Conservation (phyloP, 2,329 filamentous ascomycete genomes). For the Ciborinia camelliae region DNA sequence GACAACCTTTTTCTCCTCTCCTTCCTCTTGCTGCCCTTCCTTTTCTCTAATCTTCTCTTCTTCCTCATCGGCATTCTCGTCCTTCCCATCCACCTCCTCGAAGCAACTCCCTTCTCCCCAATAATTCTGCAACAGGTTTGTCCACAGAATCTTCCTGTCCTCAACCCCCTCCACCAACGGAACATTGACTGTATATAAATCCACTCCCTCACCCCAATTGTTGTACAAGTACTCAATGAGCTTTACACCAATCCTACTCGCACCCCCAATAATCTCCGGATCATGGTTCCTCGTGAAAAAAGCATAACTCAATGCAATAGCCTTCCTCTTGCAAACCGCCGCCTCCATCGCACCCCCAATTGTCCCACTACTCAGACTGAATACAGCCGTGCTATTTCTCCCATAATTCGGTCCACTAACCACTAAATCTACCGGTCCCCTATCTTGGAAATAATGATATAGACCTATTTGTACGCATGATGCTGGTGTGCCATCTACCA, state of each 20-base stretch:
- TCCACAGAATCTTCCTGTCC: constrained; percentile 71
- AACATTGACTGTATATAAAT: constrained; percentile 90
- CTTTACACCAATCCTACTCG: constrained; percentile 68
- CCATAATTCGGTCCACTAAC: constrained; percentile 81
- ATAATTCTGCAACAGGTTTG: constrained; percentile 83
- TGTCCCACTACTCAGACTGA: constrained; percentile 74
- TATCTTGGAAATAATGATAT: constrained; percentile 72
- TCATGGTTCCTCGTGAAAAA: constrained; percentile 84
- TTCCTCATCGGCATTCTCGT: constrained; percentile 67
- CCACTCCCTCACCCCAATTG: constrained; percentile 71
- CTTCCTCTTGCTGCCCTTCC: constrained; percentile 42
- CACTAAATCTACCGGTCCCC: constrained; percentile 70
- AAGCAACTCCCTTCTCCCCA: constrained; percentile 88
- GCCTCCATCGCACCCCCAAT: constrained; percentile 75
- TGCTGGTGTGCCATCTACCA: constrained; percentile 78
- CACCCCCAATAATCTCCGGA: constrained; percentile 72
- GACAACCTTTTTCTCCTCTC: constrained; percentile 37
- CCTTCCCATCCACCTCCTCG: constrained; percentile 67
- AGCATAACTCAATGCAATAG: constrained; percentile 85
- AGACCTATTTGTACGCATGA: constrained; percentile 79
- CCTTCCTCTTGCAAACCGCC: constrained; percentile 63
- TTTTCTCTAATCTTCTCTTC: constrained; percentile 63
- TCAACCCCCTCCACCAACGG: constrained; percentile 77
- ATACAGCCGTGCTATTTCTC: constrained; percentile 76
- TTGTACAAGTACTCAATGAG: constrained; percentile 75